phyloP scores from a whole-genome alignment of 1,284 basidiomycete genomes.

The Cryptococcus jaspeensis region DNA sequence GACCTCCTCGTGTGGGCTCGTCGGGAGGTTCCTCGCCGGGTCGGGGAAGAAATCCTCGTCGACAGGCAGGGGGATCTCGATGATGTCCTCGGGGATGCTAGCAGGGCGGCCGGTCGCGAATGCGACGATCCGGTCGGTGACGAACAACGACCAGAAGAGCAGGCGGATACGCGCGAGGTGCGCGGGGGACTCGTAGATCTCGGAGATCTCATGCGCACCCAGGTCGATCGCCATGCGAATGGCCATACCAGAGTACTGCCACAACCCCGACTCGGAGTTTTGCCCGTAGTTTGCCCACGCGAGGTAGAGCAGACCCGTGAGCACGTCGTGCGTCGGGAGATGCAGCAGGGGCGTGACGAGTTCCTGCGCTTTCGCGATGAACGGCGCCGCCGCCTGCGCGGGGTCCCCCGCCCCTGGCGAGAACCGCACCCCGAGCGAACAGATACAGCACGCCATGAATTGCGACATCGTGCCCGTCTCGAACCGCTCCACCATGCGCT shows the following conservation, averaged over 20 bases:
- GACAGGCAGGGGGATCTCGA: conserved; percentile 52
- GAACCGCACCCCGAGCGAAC: conserved; percentile 47
- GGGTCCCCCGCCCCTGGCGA: conserved; percentile 18
- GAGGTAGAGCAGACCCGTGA: conserved; percentile 50
- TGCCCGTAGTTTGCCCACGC: conserved; percentile 54
- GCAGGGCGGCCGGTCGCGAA: conserved; percentile 44
- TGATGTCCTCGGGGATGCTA: conserved; percentile 52
- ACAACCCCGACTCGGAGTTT: conserved; percentile 52
- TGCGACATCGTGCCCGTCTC: conserved; percentile 52
- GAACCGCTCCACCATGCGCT: conserved; percentile 49
- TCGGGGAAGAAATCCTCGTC: conserved; percentile 52
- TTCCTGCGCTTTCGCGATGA: conserved; percentile 54
- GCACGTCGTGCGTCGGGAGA: conserved; percentile 51
- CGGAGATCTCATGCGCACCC: conserved; percentile 52
- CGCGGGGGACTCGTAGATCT: conserved; percentile 51
- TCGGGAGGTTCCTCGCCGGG: conserved; percentile 38
- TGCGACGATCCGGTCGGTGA: conserved; percentile 53
- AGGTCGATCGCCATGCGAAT: conserved; percentile 54
- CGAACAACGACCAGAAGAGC: conserved; percentile 52
- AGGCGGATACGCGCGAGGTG: conserved; percentile 49
- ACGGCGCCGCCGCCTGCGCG: conserved; percentile 47
- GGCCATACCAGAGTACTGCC: conserved; percentile 51
- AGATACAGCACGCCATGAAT: conserved; percentile 50
- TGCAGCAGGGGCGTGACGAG: conserved; percentile 51
- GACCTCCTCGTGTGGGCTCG: conserved; percentile 28